Evolutionary conservation across 169 alveolate genomes (phyloP), one percentile per base, ranked within the genome.

Genomic region (Eimeria tenella): DNA sequence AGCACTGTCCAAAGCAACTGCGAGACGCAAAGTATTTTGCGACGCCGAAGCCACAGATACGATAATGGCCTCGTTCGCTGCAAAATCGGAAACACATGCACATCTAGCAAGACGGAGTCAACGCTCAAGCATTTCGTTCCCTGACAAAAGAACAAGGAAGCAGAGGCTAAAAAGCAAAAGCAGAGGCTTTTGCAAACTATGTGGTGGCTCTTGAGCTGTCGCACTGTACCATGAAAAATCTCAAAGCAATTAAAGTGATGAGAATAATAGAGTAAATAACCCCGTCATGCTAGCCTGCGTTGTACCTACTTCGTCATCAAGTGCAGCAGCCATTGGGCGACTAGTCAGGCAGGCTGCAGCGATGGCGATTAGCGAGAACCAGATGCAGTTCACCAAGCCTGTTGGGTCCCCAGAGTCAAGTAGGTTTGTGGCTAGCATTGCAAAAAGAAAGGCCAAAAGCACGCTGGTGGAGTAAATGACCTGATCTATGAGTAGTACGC

Each of bases 41-140:
- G 90, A 23, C 90, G 90, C 15, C 90, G 73, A 5, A 83, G 77
- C 90, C 90, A 83, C 90, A 60, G 42, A 31, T 83, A 83, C n/a
- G 77, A 56, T 25, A 83, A 42, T 31, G 90, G 21, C 90, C 52
- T 74, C 10, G 75, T 83, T 19, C 73, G 55, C 90, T 83, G 90
- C 88, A 23, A 21, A 58, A 79, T 31, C 42, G 42, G 42, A 2
- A 31, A 31, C 42, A 31, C 42, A 31, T 31, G 4, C 42, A 31
- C 42, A 31, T 31, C 42, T 31, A 31, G 42, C 42, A 31, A 31
- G 42, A 31, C 42, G 42, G 2, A 31, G 42, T 31, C 42, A 31
- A 31, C 42, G 42, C 42, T 31, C 42, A 31, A 2, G 42, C 42
- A 31, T 31, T 1, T 31, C 2, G 0, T 31, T 31, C 42, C 42